Percentiles rank a stretch among this genome's conserved stretches.
phyloP scores from a whole-genome alignment of 495 filamentous ascomycete genomes.

The Xylaria flabelliformis region DNA sequence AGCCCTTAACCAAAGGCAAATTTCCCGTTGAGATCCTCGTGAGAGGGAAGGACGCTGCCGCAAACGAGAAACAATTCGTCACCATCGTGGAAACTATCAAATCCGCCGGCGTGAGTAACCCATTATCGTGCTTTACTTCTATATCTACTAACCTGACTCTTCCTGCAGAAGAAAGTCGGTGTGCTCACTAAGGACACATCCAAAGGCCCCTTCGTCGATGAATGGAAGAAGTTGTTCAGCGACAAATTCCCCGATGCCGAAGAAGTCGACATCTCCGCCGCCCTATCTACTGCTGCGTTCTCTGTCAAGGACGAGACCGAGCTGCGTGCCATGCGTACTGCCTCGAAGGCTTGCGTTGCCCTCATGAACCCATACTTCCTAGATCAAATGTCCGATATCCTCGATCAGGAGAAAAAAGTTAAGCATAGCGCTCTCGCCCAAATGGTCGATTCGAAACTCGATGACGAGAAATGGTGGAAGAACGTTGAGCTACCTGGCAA shows the following conservation, averaged over 20 bases:
- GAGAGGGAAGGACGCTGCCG: slow-evolving; percentile 84
- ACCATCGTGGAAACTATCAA: slow-evolving; percentile 87
- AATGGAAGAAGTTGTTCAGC: slow-evolving; percentile 85
- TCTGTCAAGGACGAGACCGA: slow-evolving; percentile 97
- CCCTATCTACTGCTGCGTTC: slow-evolving; percentile 81
- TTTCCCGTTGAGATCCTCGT: slow-evolving; percentile 88
- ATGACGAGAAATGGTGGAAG: slow-evolving; percentile 91
- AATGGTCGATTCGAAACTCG: slow-evolving; percentile 88
- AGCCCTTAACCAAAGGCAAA: slow-evolving; percentile 89
- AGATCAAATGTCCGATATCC: slow-evolving; percentile 93
- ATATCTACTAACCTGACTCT: slow-evolving; percentile 7
- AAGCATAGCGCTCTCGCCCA: slow-evolving; percentile 82
- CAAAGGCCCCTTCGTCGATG: slow-evolving; percentile 88
- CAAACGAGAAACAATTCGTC: slow-evolving; percentile 85
- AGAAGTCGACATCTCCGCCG: slow-evolving; percentile 83
- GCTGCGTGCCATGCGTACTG: slow-evolving; percentile 89
- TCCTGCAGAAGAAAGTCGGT: slow-evolving; percentile 85
- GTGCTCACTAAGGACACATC: slow-evolving; percentile 82
- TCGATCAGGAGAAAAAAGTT: slow-evolving; percentile 96
- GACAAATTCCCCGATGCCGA: slow-evolving; percentile 83
- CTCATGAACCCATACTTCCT: slow-evolving; percentile 93
- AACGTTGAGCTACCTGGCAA: slow-evolving; percentile 69
- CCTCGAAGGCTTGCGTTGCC: slow-evolving; percentile 89
- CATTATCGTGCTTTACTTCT: background rate
- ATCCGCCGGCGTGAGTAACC: slow-evolving; percentile 74